phyloP scores from a whole-genome alignment of 495 filamentous ascomycete genomes.

The Aspergillus egyptiacus region DNA sequence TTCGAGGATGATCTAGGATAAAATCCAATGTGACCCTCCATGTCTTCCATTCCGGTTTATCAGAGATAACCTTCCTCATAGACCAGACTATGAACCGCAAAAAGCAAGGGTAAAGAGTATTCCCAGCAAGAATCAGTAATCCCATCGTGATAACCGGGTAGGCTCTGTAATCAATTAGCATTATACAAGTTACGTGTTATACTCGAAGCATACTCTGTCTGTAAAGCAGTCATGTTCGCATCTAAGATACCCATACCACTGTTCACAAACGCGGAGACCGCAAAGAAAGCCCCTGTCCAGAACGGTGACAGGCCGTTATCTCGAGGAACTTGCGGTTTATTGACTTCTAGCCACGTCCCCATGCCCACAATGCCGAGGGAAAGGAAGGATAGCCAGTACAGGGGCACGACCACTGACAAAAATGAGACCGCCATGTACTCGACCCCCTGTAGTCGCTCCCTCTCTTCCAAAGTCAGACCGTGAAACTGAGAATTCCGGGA shows the following conservation, averaged over 20 bases:
- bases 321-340: conserved; percentile 51
- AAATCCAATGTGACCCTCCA: conserved; percentile 66
- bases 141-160: conserved; percentile 75
- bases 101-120: conserved; percentile 75
- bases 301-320: conserved; percentile 66
- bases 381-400: conserved; percentile 71
- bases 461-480: conserved; percentile 58
- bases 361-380: conserved; percentile 64
- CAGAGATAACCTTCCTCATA: conserved; percentile 44
- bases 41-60: conserved; percentile 37
- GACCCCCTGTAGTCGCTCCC: conserved; percentile 67
- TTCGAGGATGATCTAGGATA: conserved; percentile 70
- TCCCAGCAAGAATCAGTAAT: conserved; percentile 75
- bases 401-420: conserved; percentile 61
- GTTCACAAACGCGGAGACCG: conserved; percentile 75
- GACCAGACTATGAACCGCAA: conserved; percentile 70
- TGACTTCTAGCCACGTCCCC: conserved; percentile 62
- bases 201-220: conserved; percentile 25
- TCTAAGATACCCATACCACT: conserved; percentile 82
- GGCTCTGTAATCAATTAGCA: conserved; percentile 21
- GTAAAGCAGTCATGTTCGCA: conserved; percentile 60
- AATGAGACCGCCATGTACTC: conserved; percentile 76
- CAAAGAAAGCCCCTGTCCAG: conserved; percentile 43
- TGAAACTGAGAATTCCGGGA: conserved; percentile 72
- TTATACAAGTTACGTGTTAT: background rate